Conservation (phyloP, 148 eudicot genomes). For the Rhododendron vialii region DNA sequence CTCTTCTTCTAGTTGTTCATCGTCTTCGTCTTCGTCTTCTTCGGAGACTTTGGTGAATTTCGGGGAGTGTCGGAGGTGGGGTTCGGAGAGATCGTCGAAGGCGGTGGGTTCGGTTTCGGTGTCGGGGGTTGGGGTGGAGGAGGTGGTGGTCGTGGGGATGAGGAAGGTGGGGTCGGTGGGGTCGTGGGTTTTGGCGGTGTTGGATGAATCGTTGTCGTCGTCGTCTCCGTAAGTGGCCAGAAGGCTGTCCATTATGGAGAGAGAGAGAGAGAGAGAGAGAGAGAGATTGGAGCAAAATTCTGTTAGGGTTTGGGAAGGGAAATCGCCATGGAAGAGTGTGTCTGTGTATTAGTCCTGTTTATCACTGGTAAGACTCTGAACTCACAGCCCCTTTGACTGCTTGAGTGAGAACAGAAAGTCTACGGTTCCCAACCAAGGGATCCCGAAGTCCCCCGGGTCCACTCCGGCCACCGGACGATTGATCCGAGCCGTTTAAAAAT, state of each 20-base stretch:
- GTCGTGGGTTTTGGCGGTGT: neutral
- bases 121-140: constrained; percentile 11
- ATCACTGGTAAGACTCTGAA: too few relatives aligned
- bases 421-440: too few relatives aligned
- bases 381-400: too few relatives aligned
- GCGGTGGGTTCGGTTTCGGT: constrained; percentile 10
- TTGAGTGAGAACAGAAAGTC: too few relatives aligned
- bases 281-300: neutral
- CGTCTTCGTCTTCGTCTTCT: constrained; percentile 8
- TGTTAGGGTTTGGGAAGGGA: neutral
- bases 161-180: too few relatives aligned
- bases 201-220: neutral
- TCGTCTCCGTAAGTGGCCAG: constrained; percentile 4
- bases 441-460: too few relatives aligned
- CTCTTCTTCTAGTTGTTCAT: neutral
- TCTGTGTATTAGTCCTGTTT: too few relatives aligned
- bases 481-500: too few relatives aligned
- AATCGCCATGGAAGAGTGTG: neutral
- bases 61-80: constrained; percentile 12
- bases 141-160: neutral
- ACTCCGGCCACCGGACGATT: too few relatives aligned
- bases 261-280: neutral
- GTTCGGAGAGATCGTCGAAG: constrained; percentile 28
- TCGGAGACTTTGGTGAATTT: constrained; percentile 20
- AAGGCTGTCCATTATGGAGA: neutral